A percentile compares a stretch with the other conserved stretches of the same genome.
Evolutionary conservation across 495 filamentous ascomycete genomes (phyloP).

Genomic region (Annulohypoxylon moriforme): DNA sequence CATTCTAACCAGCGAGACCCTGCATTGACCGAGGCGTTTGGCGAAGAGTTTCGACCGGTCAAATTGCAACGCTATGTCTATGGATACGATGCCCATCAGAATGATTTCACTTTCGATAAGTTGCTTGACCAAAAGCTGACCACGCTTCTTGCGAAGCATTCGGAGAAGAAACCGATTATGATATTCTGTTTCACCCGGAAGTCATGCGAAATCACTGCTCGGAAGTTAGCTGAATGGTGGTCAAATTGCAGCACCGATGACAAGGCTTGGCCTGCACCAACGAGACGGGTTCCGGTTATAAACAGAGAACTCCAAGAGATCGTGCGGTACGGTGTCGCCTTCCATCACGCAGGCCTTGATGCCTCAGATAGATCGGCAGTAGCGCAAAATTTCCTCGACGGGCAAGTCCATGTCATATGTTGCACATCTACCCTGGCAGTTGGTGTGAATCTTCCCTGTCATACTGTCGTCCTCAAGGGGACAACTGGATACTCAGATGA

Average conservation of each 20-base stretch:
- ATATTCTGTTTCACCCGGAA: slow-evolving; percentile 91
- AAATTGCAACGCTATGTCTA: slow-evolving; percentile 88
- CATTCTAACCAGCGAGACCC: slow-evolving; percentile 73
- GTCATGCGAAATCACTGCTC: slow-evolving; percentile 80
- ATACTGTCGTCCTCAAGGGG: slow-evolving; percentile 93
- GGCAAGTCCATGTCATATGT: slow-evolving; percentile 87
- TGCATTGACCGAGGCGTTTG: slow-evolving; percentile 82
- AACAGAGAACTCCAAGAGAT: slow-evolving; percentile 73
- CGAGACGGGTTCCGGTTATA: slow-evolving; percentile 61
- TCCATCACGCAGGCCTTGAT: slow-evolving; percentile 92
- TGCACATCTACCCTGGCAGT: slow-evolving; percentile 96
- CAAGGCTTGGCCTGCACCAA: slow-evolving; percentile 76
- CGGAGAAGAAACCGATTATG: slow-evolving; percentile 86
- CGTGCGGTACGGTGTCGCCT: slow-evolving; percentile 80
- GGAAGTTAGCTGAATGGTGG: slow-evolving; percentile 76
- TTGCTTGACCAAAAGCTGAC: slow-evolving; percentile 78
- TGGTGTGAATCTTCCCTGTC: slow-evolving; percentile 92
- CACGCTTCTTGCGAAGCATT: slow-evolving; percentile 79
- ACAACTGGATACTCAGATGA: slow-evolving; percentile 77
- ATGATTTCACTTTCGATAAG: slow-evolving; percentile 92
- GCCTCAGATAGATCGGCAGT: slow-evolving; percentile 73
- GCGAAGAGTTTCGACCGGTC: slow-evolving; percentile 91
- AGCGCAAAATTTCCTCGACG: slow-evolving; percentile 78
- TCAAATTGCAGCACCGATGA: slow-evolving; percentile 63
- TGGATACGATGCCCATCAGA: slow-evolving; percentile 70